Conservation (phyloP, 345 rosid species). For the Bruguiera gymnorhiza region DNA sequence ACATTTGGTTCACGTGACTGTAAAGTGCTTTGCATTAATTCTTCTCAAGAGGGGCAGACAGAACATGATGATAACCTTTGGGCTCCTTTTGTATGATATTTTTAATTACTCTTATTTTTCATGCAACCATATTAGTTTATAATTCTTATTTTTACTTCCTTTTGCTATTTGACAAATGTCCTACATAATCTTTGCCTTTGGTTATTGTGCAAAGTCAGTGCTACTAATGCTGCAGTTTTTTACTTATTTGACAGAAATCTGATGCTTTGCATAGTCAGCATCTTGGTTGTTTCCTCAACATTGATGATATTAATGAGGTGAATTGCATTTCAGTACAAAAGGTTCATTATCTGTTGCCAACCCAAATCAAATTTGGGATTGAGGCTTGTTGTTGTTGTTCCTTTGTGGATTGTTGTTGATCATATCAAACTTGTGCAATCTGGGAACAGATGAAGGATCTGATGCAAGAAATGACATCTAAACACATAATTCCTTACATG, state of each 20-base stretch:
- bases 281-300: constrained; percentile 72
- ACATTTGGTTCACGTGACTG: constrained; percentile 76
- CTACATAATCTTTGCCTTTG: constrained; percentile 13
- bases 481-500: constrained; percentile 88
- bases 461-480: constrained; percentile 89
- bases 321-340: constrained; percentile 6
- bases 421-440: constrained; percentile 20
- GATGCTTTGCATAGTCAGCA: constrained; percentile 41
- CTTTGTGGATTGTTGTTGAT: neutral
- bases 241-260: constrained; percentile 58
- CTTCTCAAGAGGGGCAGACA: constrained; percentile 65
- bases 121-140: neutral
- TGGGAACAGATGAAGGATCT: constrained; percentile 70
- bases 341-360: neutral
- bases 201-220: constrained; percentile 13
- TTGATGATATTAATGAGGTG: constrained; percentile 77
- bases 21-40: constrained; percentile 81
- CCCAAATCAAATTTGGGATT: neutral
- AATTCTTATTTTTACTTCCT: neutral
- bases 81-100: constrained; percentile 58
- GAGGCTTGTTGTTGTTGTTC: neutral
- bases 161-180: constrained; percentile 4
- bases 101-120: constrained; percentile 1
- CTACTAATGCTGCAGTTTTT: constrained; percentile 10
- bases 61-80: constrained; percentile 70